Conservation (phyloP, 805 yeast genomes). For the Ogataea minuta region DNA sequence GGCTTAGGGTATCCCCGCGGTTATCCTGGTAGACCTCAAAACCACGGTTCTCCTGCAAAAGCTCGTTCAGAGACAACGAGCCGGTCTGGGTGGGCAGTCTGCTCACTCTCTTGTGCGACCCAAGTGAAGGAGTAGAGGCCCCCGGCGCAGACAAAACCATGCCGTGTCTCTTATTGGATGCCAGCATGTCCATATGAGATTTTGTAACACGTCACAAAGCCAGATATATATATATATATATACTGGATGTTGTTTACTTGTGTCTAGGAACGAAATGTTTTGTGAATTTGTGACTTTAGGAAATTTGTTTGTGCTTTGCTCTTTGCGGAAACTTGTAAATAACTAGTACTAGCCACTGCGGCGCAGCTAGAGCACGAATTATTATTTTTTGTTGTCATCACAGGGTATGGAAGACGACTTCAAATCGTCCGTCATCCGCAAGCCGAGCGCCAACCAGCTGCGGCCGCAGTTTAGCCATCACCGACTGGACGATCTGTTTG, state of each 20-base stretch:
- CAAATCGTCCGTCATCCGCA: slow-evolving; percentile 24
- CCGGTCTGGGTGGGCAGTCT: slow-evolving; percentile 16
- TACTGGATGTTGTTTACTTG: slow-evolving; percentile 6
- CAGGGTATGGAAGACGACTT: slow-evolving; percentile 8
- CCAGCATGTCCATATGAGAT: slow-evolving; percentile 10
- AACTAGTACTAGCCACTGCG: slow-evolving; percentile 8
- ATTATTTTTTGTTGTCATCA: neutral
- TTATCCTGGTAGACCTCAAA: slow-evolving; percentile 5
- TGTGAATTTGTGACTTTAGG: too few relatives aligned
- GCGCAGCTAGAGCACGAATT: slow-evolving; percentile 5
- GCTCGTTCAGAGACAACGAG: slow-evolving; percentile 17
- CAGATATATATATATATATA: slow-evolving; percentile 6
- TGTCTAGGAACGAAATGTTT: slow-evolving; percentile 6
- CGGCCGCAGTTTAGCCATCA: slow-evolving; percentile 18
- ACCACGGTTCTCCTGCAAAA: slow-evolving; percentile 11
- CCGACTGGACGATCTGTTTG: slow-evolving; percentile 18
- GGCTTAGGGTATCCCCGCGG: slow-evolving; percentile 13
- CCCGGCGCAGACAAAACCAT: slow-evolving; percentile 14
- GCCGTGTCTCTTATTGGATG: slow-evolving; percentile 23
- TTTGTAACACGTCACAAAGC: slow-evolving; percentile 11
- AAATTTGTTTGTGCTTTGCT: slow-evolving; percentile 9
- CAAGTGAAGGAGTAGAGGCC: slow-evolving; percentile 1
- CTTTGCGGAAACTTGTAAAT: slow-evolving; percentile 14
- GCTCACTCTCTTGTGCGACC: slow-evolving; percentile 7
- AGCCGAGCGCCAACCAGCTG: slow-evolving; percentile 10